Evolutionary conservation across 129 eudicot genomes (phyloP), one percentile per base, ranked within the genome.

Genomic region (Lonicera japonica): DNA sequence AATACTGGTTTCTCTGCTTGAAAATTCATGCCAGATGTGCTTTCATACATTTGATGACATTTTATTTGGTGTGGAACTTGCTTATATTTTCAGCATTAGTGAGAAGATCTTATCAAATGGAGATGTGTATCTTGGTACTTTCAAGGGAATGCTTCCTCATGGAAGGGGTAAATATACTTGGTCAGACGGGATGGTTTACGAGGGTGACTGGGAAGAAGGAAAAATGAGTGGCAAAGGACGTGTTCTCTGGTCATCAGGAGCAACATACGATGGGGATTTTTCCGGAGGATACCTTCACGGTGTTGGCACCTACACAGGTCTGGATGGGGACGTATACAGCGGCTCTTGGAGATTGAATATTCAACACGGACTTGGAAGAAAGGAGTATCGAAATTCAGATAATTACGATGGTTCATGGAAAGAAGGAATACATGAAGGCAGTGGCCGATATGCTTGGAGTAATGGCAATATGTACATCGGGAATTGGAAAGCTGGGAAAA

Each of bases 171-270:
- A 62, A 60, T 88, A 94, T 73, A 86, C 77, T 23, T 88, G 99
- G 99, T 67, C 89, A 43, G 79, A 94, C 73, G 96, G 96, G 65
- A 83, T 95, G 24, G 74, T 83, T 59, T 94, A 88, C 58, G 84
- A 82, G 39, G 99, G 99, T 70, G 78, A 88, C 38, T 94, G 99
- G 99, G 99, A 85, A 74, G 87, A 78, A 43, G 99, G 99, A 24
- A 94, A 88, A 60, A 83, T 94, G 96, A 75, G 83, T 2, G 99
- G 99, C n/a, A 83, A 81, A 73, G 99, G 99, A 53, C 70, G 60
- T 64, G 77, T 88, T 65, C 25, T 70, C 17, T 94, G 96, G 96
- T 72, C 92, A 39, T 83, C 95, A 18, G 87, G 90, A 50, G 47
- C 80, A 29, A 72, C 68, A 47, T 94, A 94, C 46, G 95, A 83